Evolutionary conservation across 1,284 basidiomycete species (phyloP).

Genomic region (Cutaneotrichosporon cyanovorans): DNA sequence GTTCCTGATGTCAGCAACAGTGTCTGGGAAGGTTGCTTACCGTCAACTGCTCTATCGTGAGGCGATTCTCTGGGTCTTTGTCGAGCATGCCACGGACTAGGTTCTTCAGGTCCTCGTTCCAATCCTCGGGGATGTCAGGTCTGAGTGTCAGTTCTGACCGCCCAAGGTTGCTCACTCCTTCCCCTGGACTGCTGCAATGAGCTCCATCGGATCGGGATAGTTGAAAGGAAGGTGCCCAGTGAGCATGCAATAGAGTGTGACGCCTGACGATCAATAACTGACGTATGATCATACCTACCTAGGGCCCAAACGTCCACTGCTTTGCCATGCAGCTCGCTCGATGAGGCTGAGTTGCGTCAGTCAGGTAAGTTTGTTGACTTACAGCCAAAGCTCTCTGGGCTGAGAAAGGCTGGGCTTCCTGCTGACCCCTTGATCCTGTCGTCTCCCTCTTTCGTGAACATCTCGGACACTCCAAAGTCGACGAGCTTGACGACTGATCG

Average conservation of each 20-base stretch:
- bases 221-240: slow-evolving; percentile 51
- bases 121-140: slow-evolving; percentile 40
- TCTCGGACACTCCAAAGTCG: slow-evolving; percentile 55
- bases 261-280: slow-evolving; percentile 21
- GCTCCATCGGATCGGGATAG: slow-evolving; percentile 47
- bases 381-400: slow-evolving; percentile 48
- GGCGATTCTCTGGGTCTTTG: slow-evolving; percentile 42
- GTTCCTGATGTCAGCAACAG: slow-evolving; percentile 27
- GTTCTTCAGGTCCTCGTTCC: slow-evolving; percentile 35
- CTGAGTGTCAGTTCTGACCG: slow-evolving; percentile 13
- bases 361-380: slow-evolving; percentile 5
- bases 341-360: not conserved
- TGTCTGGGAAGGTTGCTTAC: slow-evolving; percentile 22
- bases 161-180: slow-evolving; percentile 38
- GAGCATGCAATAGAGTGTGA: slow-evolving; percentile 53
- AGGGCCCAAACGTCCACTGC: slow-evolving; percentile 53
- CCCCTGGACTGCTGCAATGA: slow-evolving; percentile 49
- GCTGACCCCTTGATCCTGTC: slow-evolving; percentile 47
- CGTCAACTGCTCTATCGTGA: slow-evolving; percentile 40
- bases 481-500: slow-evolving; percentile 51
- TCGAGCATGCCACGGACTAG: slow-evolving; percentile 43
- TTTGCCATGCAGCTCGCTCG: slow-evolving; percentile 45
- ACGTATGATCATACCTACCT: slow-evolving; percentile 18
- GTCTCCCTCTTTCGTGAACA: slow-evolving; percentile 48
- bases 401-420: slow-evolving; percentile 54